These are phyloP conservation scores for Zymoseptoria passerinii DNA, from an alignment of 2,329 filamentous ascomycete species.

Conservation along the genomic window DNA sequence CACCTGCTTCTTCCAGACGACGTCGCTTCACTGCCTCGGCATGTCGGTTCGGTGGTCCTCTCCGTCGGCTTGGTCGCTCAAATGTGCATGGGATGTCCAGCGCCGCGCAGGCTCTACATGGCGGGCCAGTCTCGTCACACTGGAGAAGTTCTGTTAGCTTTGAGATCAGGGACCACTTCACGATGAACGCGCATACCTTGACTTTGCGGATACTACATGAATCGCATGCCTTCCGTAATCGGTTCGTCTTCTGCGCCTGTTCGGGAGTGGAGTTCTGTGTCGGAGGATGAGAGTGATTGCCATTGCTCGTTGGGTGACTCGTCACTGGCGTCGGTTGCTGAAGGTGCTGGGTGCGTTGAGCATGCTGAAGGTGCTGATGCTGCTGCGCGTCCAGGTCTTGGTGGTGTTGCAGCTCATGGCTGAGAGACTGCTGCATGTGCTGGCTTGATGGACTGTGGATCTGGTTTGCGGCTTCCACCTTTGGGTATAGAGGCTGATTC, in stretches of 20 bases:
- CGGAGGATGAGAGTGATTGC: conserved; percentile 17
- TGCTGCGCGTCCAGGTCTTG: conserved; percentile 22
- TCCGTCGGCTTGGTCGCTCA: conserved; percentile 52
- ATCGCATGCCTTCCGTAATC: conserved; percentile 34
- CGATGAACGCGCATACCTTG: conserved; percentile 24
- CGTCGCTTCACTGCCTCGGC: conserved; percentile 59
- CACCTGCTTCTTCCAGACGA: conserved; percentile 36
- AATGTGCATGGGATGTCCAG: conserved; percentile 62
- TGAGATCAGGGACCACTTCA: neutral
- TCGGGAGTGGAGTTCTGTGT: conserved; percentile 18
- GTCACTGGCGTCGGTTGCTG: conserved; percentile 20
- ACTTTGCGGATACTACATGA: conserved; percentile 35
- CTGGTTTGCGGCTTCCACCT: conserved; percentile 24
- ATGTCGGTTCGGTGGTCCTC: conserved; percentile 59
- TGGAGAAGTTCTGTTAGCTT: conserved; percentile 23
- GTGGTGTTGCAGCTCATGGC: conserved; percentile 26
- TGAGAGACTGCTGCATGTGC: conserved; percentile 26
- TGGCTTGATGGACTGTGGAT: conserved; percentile 20
- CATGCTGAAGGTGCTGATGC: conserved; percentile 25
- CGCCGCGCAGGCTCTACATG: conserved; percentile 56
- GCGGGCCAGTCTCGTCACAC: conserved; percentile 59
- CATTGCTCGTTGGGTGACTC: conserved; percentile 18
- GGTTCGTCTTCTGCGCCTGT: conserved; percentile 28
- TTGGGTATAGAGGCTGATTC: conserved; percentile 29
- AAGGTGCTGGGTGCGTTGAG: conserved; percentile 15